Evolutionary conservation across 345 rosid species (phyloP).

Genomic region (Citrus sinensis): DVS_A1.0 CM039169.1:28281001-28281500

Average conservation of each 20-base stretch:
- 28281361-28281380: neutral
- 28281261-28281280: neutral
- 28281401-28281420: constrained; percentile 82
- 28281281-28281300: neutral
- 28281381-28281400: constrained; percentile 26
- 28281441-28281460: constrained; percentile 87
- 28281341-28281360: neutral
- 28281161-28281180: constrained; percentile 53
- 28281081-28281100: neutral
- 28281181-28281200: constrained; percentile 66
- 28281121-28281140: constrained; percentile 78
- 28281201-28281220: neutral
- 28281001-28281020: constrained; percentile 43
- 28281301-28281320: neutral
- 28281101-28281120: constrained; percentile 58
- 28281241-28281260: neutral
- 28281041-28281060: neutral
- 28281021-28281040: constrained; percentile 32
- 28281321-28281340: neutral
- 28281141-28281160: constrained; percentile 85
- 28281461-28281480: constrained; percentile 85
- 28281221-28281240: neutral
- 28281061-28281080: neutral
- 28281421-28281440: constrained; percentile 89
- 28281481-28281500: constrained; percentile 84